Conservation (phyloP, 164 flowering plant species). For the Vitis rotundifolia region DNA sequence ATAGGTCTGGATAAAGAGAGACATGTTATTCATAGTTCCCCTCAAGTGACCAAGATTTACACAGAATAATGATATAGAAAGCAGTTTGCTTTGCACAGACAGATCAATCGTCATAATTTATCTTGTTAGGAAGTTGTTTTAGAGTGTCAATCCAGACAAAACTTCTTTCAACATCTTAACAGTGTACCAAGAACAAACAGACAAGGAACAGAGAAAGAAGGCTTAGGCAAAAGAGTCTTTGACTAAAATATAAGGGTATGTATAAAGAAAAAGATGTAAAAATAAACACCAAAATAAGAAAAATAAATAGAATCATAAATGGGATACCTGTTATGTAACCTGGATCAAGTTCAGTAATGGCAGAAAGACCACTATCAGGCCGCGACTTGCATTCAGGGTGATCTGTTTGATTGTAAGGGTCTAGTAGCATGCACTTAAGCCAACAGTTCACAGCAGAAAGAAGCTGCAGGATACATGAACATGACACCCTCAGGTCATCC, state of each 20-base stretch:
- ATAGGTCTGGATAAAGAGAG: too few species aligned
- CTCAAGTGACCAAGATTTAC: too few species aligned
- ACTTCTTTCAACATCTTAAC: too few species aligned
- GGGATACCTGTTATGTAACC: conserved; percentile 89
- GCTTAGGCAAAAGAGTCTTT: background rate
- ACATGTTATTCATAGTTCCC: too few species aligned
- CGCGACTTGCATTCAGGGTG: conserved; percentile 96
- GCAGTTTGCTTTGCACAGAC: too few species aligned
- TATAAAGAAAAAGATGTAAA: background rate
- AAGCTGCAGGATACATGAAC: conserved; percentile 53
- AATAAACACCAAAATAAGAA: background rate
- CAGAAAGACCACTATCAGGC: conserved; percentile 98
- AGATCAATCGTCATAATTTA: too few species aligned
- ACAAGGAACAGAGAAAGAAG: too few species aligned
- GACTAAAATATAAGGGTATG: background rate
- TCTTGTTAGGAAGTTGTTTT: too few species aligned
- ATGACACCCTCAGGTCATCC: background rate
- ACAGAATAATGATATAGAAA: too few species aligned
- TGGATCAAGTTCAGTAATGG: conserved; percentile 96
- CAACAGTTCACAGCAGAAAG: conserved; percentile 97
- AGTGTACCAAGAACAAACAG: too few species aligned
- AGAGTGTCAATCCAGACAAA: too few species aligned
- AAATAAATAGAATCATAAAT: background rate
- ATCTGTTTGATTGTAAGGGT: conserved; percentile 96
- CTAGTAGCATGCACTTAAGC: conserved; percentile 95